A percentile compares a stretch with the other conserved stretches of the same genome.
phyloP scores from a whole-genome alignment of 148 eudicot species.

The Camellia sinensis region DNA sequence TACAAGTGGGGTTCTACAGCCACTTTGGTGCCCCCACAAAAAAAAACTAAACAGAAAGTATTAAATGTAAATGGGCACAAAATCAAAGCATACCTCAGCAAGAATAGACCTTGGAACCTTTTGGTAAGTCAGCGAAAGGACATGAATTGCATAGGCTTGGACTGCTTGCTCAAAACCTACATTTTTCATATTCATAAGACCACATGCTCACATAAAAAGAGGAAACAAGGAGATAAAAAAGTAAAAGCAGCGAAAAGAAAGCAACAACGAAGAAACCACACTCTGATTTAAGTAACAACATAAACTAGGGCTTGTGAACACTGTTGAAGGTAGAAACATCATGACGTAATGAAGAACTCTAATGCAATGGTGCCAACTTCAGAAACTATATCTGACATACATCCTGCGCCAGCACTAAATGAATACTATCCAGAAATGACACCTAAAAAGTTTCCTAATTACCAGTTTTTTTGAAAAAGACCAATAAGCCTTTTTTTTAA shows the following conservation, averaged over 20 bases:
- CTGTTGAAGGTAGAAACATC: neutral
- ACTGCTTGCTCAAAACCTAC: conserved; percentile 96
- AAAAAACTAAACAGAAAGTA: neutral
- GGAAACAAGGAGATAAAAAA: neutral
- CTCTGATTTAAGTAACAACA: neutral
- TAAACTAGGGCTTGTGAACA: neutral
- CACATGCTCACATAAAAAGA: neutral
- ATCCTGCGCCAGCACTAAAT: neutral
- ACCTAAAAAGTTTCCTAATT: neutral
- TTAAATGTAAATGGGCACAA: neutral
- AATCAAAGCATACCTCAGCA: conserved; percentile 68
- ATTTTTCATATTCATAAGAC: conserved; percentile 11
- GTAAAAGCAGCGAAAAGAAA: neutral
- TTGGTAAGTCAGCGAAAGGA: conserved; percentile 79
- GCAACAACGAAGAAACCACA: neutral
- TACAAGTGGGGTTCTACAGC: neutral
- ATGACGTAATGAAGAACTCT: neutral
- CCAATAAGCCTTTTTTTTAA: neutral
- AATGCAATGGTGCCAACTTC: neutral
- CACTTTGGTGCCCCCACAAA: neutral
- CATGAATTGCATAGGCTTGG: conserved; percentile 83
- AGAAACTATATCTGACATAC: neutral
- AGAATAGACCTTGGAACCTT: conserved; percentile 73
- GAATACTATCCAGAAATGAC: neutral
- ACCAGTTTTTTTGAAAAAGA: neutral